These are phyloP conservation scores for Aegilops bicornis DNA, from an alignment of 176 grass and related monocot genomes.

Conservation along the genomic window DNA sequence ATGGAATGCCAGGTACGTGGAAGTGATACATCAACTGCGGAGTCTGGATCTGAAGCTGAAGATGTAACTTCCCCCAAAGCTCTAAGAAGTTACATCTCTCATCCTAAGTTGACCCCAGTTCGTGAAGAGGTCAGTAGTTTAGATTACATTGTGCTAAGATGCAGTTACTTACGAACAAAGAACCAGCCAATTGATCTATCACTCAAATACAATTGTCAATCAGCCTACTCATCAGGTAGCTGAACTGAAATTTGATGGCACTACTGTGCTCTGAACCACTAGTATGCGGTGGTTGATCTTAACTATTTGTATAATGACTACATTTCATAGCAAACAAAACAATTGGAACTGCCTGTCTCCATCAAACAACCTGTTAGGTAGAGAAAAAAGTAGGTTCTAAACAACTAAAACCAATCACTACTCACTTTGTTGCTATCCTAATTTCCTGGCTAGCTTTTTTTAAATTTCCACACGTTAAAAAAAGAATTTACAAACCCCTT, in stretches of 20 bases:
- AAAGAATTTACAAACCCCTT: neutral
- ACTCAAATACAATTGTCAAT: slow-evolving; percentile 1
- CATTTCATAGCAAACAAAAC: neutral
- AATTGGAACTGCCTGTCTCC: neutral
- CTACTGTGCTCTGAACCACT: neutral
- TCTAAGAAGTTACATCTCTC: slow-evolving; percentile 56
- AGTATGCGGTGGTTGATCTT: neutral
- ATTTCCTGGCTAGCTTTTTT: neutral
- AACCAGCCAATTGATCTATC: neutral
- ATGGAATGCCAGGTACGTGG: slow-evolving; percentile 48
- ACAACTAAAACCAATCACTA: neutral
- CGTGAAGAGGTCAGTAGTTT: slow-evolving; percentile 78
- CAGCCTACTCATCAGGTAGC: neutral
- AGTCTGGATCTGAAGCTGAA: slow-evolving; percentile 95
- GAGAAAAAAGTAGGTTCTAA: neutral
- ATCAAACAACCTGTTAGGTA: slow-evolving; percentile 17
- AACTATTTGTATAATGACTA: neutral
- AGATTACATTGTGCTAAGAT: neutral
- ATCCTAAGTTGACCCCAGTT: slow-evolving; percentile 87
- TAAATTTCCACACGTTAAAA: neutral
- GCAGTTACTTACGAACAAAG: neutral
- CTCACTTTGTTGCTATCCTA: neutral
- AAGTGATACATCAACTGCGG: slow-evolving; percentile 90
- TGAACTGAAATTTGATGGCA: slow-evolving; percentile 6
- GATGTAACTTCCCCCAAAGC: slow-evolving; percentile 75